Evolutionary conservation across 352 stramenopile species (phyloP), one percentile per base, ranked within the genome.

Genomic region (Phytopythium delawarense): DNA sequence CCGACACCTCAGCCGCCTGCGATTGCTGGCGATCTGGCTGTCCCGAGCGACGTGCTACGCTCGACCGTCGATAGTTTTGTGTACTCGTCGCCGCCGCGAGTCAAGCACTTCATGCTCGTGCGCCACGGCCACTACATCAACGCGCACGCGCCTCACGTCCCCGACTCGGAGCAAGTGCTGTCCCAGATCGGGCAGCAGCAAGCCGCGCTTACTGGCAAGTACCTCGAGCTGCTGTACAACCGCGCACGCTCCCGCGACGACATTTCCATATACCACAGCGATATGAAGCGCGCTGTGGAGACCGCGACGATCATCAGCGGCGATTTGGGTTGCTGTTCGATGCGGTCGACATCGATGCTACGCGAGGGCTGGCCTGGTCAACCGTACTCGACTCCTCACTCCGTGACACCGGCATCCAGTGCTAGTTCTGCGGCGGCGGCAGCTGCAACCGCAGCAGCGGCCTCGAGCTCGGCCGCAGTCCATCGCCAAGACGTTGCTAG

Each of bases 111-210:
- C 34, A 79, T 94, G 39, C 59, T 94, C 23, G 67, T 92, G 12
- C 85, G 85, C 34, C 85, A 94, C 55, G 85, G 85, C 13, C 85
- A 94, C 55, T 94, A 94, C 62, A 76, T 92, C 23, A 92, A 92
- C 63, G 85, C 85, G 1, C 78, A 92, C 53, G 67, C 75, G 35
- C 83, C 76, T 35, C 66, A 84, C 35, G 75, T 77, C 2, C 73
- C 67, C 1, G 85, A 92, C 34, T 68, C 72, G 23, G 62, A 92
- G 51, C 84, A 92, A 74, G 79, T 94, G 30, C 72, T 94, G 0
- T 92, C 85, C 12, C 80, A 92, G 53, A 89, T 94, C 72, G 85
- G 85, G 6, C 68, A 76, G 16, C 80, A 89, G 55, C 85, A 94
- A 53, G 83, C 85, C 15, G 79, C 79, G 21, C 60, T 91, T n/a